These are phyloP conservation scores for Chernovozyma sophiae-reginae DNA, from an alignment of 1,139 yeast species.

Conservation along the genomic window DNA sequence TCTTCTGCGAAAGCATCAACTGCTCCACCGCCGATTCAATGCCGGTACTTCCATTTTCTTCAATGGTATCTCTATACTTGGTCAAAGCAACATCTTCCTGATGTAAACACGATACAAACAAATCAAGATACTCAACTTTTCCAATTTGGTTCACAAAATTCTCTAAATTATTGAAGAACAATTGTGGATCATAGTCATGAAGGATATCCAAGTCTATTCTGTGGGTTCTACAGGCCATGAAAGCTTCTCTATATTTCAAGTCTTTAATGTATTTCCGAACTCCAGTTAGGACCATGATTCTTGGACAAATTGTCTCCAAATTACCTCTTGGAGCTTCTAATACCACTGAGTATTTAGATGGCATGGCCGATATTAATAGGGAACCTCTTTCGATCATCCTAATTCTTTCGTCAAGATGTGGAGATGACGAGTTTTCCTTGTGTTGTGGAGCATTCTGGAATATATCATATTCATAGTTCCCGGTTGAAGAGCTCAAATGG, in stretches of 20 bases:
- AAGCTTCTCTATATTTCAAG: constrained; percentile 64
- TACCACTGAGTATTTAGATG: constrained; percentile 77
- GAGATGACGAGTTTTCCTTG: constrained; percentile 6
- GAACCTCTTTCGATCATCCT: constrained; percentile 93
- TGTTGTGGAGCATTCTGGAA: constrained; percentile 17
- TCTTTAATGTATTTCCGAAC: constrained; percentile 66
- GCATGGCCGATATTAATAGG: constrained; percentile 70
- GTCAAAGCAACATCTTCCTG: constrained; percentile 85
- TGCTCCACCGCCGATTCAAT: constrained; percentile 8
- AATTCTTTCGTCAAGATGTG: constrained; percentile 65
- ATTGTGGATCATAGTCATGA: constrained; percentile 78
- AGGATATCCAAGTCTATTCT: constrained; percentile 87
- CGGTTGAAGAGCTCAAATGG: constrained; percentile 51
- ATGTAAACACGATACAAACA: constrained; percentile 79
- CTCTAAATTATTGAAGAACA: constrained; percentile 61
- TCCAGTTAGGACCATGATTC: constrained; percentile 85
- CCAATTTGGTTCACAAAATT: constrained; percentile 69
- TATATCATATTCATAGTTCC: constrained; percentile 25
- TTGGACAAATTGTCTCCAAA: constrained; percentile 87
- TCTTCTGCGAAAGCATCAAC: constrained; percentile 13
- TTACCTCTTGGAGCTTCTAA: constrained; percentile 97
- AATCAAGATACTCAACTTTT: constrained; percentile 72
- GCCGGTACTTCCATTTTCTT: constrained; percentile 1
- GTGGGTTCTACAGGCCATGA: constrained; percentile 80
- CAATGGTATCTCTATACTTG: constrained; percentile 70